Percentiles rank a stretch among this genome's conserved stretches.
phyloP scores from a whole-genome alignment of 305 asterid genomes.

The Fraxinus velutina region DNA sequence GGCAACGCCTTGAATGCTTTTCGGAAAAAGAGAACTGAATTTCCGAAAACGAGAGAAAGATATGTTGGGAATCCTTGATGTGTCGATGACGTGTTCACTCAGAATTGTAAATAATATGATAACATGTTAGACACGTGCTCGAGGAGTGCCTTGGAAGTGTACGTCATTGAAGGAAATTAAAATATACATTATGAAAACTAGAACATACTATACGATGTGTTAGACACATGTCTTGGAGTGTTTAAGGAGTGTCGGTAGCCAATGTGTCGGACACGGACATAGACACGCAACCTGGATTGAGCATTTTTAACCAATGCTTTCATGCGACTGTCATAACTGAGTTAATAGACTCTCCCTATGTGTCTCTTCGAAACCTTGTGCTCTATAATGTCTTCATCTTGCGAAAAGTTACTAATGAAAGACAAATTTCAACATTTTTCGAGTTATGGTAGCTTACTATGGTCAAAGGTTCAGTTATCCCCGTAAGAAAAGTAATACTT shows the following conservation, averaged over 20 bases:
- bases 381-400: background rate
- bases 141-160: background rate
- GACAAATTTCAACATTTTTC: background rate
- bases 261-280: background rate
- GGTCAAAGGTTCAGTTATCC: background rate
- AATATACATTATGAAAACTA: background rate
- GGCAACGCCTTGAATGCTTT: background rate
- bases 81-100: background rate
- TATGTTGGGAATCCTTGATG: background rate
- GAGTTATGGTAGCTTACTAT: background rate
- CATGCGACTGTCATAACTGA: background rate
- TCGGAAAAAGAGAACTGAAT: background rate
- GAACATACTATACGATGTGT: background rate
- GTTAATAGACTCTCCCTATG: background rate
- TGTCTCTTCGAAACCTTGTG: background rate
- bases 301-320: background rate
- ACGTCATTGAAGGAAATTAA: background rate
- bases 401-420: background rate
- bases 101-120: background rate
- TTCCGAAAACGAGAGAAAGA: background rate
- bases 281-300: background rate
- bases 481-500: background rate
- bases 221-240: background rate
- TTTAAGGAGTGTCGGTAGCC: background rate
- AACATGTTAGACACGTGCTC: background rate